phyloP scores from a whole-genome alignment of 2,329 filamentous ascomycete genomes.

The Ophiostoma perfectum region DNA sequence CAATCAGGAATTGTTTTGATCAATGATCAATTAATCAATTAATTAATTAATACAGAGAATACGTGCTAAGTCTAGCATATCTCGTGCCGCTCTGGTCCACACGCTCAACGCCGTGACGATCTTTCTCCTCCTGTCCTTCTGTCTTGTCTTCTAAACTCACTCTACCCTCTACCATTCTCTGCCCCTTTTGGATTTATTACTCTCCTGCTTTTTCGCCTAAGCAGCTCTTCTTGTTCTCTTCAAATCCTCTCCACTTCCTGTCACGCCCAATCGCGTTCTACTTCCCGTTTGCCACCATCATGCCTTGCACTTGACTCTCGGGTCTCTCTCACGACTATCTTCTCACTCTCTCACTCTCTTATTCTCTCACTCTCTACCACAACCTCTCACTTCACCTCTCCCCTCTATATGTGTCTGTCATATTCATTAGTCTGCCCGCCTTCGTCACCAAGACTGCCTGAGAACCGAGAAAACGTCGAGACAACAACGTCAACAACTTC shows the following conservation, averaged over 20 bases:
- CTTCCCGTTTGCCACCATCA: background rate
- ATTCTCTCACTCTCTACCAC: slow-evolving; percentile 21
- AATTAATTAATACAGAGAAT: background rate
- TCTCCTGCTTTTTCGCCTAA: background rate
- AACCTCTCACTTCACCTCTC: background rate
- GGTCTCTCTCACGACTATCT: background rate
- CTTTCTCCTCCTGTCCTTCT: background rate
- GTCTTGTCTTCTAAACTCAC: background rate
- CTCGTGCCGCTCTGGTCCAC: background rate
- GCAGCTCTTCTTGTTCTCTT: background rate
- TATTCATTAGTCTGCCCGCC: background rate
- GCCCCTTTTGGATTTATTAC: background rate
- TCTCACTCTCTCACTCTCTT: background rate
- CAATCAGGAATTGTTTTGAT: background rate
- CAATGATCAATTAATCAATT: background rate
- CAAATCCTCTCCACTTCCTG: background rate
- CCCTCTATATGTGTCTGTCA: slow-evolving; percentile 24
- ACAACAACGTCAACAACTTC: background rate
- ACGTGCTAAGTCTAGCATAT: background rate
- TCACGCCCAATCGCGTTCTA: background rate
- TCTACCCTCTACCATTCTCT: background rate
- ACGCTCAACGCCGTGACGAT: background rate
- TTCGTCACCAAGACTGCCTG: background rate
- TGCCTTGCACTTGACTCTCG: background rate
- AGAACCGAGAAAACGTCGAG: background rate